Evolutionary conservation across 164 flowering plant species (phyloP).

Genomic region (Dillenia turbinata): DNA sequence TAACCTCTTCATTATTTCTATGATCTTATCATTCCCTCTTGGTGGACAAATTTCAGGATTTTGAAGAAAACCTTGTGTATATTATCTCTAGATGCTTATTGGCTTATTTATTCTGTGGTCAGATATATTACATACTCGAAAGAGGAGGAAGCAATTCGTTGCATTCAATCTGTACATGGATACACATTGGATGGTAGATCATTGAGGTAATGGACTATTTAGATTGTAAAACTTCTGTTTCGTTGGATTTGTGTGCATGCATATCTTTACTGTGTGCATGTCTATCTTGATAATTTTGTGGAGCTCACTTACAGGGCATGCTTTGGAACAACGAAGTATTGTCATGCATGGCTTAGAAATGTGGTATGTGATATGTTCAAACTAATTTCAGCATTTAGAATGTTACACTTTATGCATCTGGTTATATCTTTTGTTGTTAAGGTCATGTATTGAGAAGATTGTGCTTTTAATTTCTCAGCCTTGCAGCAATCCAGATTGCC

Average conservation of each 20-base stretch:
- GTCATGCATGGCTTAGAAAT: constrained; percentile 96
- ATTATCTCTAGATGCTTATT: not conserved
- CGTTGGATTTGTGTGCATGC: not conserved
- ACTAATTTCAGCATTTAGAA: not conserved
- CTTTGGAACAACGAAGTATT: constrained; percentile 98
- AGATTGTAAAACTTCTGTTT: constrained; percentile 1
- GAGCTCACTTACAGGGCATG: constrained; percentile 64
- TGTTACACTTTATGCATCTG: not conserved
- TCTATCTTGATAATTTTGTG: not conserved
- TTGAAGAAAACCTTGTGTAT: not conserved
- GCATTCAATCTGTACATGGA: constrained; percentile 93
- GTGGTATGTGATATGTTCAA: constrained; percentile 42
- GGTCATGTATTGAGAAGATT: not conserved
- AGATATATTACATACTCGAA: constrained; percentile 95
- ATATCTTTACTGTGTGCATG: not conserved
- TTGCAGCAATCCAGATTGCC: constrained; percentile 86
- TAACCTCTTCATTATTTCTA: too few relatives aligned
- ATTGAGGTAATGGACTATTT: constrained; percentile 42
- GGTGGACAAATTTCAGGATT: too few relatives aligned
- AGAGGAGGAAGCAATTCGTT: constrained; percentile 95
- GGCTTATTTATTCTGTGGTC: constrained; percentile 8
- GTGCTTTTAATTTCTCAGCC: constrained; percentile 44
- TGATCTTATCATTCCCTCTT: too few relatives aligned
- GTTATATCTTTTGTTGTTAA: not conserved
- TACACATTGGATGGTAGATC: constrained; percentile 83